Percentiles rank a stretch among this genome's conserved stretches.
Evolutionary conservation across 768 basidiomycete genomes (phyloP).

Genomic region (Pisolithus microcarpus): DNA sequence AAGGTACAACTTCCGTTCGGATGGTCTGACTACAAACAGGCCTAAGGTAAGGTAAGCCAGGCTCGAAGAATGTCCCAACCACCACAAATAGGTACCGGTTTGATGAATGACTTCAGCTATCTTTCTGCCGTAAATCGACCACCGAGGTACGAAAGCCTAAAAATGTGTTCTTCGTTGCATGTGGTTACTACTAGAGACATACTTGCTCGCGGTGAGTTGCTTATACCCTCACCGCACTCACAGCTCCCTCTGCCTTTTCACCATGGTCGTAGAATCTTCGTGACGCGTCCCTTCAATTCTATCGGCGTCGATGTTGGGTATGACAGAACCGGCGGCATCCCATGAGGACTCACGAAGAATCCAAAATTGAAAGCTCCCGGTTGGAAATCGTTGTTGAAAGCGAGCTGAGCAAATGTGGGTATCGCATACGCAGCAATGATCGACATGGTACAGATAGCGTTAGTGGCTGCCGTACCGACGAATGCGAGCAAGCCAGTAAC

Average conservation of each 20-base stretch:
- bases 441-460: conserved; percentile 48
- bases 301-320: conserved; percentile 33
- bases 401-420: conserved; percentile 44
- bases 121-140: too few species aligned
- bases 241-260: not conserved
- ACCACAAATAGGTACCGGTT: too few species aligned
- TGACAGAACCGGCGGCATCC: not conserved
- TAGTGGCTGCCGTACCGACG: conserved; percentile 48
- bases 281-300: not conserved
- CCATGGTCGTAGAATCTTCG: not conserved
- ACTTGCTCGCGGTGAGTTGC: too few species aligned
- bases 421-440: conserved; percentile 40
- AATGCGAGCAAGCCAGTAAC: conserved; percentile 46
- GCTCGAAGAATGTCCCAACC: too few species aligned
- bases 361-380: conserved; percentile 46
- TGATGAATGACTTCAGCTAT: too few species aligned
- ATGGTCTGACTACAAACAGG: too few species aligned
- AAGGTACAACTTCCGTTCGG: too few species aligned
- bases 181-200: too few species aligned
- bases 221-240: not conserved
- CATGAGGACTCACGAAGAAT: conserved; percentile 28
- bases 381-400: conserved; percentile 38
- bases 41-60: too few species aligned
- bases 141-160: too few species aligned
- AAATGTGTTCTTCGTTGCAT: too few species aligned